Evolutionary conservation across 1,284 basidiomycete genomes (phyloP).

Genomic region (Trichosporon coremiiforme): DNA sequence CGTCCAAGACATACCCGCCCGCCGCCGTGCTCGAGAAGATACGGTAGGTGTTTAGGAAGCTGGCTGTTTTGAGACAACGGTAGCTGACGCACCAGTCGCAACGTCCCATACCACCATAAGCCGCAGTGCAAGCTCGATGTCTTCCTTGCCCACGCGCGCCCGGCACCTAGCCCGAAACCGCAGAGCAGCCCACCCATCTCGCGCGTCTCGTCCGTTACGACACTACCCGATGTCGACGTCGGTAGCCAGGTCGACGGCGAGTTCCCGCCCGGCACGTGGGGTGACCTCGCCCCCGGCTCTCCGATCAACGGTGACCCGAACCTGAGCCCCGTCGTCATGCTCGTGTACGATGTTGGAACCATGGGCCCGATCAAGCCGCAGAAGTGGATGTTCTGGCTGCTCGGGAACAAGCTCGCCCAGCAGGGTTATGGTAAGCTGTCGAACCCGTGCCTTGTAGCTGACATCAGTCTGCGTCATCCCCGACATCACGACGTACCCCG

Average conservation of each 20-base stretch:
- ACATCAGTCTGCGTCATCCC: conserved; percentile 35
- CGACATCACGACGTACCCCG: conserved; percentile 37
- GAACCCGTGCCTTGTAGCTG: background rate
- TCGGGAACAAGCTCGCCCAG: conserved; percentile 34
- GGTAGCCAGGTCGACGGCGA: conserved; percentile 28
- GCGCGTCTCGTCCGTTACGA: conserved; percentile 23
- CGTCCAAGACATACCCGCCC: conserved; percentile 14
- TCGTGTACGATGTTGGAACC: conserved; percentile 38
- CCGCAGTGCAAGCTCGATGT: conserved; percentile 28
- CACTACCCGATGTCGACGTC: conserved; percentile 30
- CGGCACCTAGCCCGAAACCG: conserved; percentile 6
- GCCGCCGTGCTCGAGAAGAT: conserved; percentile 14
- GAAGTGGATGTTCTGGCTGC: conserved; percentile 35
- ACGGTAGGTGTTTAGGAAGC: background rate
- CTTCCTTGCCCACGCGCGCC: conserved; percentile 24
- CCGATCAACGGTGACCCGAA: conserved; percentile 20
- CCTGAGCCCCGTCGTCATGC: conserved; percentile 33
- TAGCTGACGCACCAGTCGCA: conserved; percentile 22
- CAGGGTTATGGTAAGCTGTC: conserved; percentile 37
- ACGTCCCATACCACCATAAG: conserved; percentile 25
- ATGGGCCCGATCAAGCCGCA: conserved; percentile 32
- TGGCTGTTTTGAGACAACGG: background rate
- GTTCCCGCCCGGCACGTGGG: conserved; percentile 27
- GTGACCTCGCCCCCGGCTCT: conserved; percentile 26
- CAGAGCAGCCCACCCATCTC: conserved; percentile 20